phyloP scores from a whole-genome alignment of 2,329 filamentous ascomycete genomes.

The Diplodia corticola region DNA sequence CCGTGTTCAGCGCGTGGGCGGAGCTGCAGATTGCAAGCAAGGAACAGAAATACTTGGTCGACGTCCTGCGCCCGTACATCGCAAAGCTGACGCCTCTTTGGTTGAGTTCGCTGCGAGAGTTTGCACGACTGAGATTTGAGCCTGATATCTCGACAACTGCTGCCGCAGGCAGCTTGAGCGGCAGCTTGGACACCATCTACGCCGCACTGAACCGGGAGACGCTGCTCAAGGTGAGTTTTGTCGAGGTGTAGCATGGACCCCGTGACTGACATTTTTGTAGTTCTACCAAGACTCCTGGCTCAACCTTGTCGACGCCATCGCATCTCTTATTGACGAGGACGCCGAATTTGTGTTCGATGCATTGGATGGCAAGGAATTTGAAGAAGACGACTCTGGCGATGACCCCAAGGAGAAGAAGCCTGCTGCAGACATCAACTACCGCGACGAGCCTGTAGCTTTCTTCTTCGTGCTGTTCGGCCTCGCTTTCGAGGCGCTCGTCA shows the following conservation, averaged over 20 bases:
- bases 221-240: slow-evolving; percentile 62
- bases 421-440: slow-evolving; percentile 81
- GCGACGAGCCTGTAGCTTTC: slow-evolving; percentile 95
- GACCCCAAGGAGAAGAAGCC: slow-evolving; percentile 30
- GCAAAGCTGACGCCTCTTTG: slow-evolving; percentile 87
- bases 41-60: slow-evolving; percentile 84
- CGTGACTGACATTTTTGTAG: slow-evolving; percentile 33
- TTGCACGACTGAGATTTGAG: slow-evolving; percentile 89
- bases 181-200: slow-evolving; percentile 90
- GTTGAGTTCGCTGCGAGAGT: slow-evolving; percentile 90
- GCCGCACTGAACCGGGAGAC: slow-evolving; percentile 93
- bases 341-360: slow-evolving; percentile 98
- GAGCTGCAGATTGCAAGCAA: slow-evolving; percentile 93
- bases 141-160: slow-evolving; percentile 85
- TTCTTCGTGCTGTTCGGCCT: slow-evolving; percentile 98
- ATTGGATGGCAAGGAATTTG: slow-evolving; percentile 72
- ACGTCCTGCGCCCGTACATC: slow-evolving; percentile 88
- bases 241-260: neutral
- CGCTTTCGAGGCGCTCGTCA: slow-evolving; percentile 91
- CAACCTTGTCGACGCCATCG: slow-evolving; percentile 94
- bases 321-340: slow-evolving; percentile 94
- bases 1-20: slow-evolving; percentile 95
- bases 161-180: slow-evolving; percentile 76
- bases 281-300: slow-evolving; percentile 99
- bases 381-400: slow-evolving; percentile 26